Percentiles rank a stretch among this genome's conserved stretches.
These are phyloP conservation scores for Carex myosuroides DNA, from an alignment of 176 grass and related monocot genomes.

Conservation along the genomic window DNA sequence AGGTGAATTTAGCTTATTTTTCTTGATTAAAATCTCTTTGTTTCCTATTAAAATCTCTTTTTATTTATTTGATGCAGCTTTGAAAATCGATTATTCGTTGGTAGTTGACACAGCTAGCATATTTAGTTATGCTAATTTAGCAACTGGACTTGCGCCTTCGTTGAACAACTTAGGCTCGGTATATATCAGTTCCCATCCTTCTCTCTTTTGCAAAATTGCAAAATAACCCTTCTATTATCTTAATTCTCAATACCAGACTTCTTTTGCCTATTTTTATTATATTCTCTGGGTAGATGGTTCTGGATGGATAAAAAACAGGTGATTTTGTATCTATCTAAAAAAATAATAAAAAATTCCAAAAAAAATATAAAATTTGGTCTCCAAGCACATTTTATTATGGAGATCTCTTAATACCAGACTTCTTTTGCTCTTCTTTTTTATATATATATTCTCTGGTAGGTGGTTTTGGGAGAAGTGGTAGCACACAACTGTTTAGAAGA, in stretches of 20 bases:
- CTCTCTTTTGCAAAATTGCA: background rate
- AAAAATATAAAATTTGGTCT: too few relatives aligned
- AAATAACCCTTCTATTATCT: background rate
- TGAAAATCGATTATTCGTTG: conserved; percentile 64
- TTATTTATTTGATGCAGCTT: conserved; percentile 31
- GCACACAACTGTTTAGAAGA: conserved; percentile 80
- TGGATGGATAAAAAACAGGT: background rate
- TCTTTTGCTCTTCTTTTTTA: conserved; percentile 1
- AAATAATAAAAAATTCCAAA: too few relatives aligned
- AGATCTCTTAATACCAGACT: background rate
- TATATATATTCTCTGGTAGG: conserved; percentile 25
- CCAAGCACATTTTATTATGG: too few relatives aligned
- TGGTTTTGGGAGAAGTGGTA: conserved; percentile 49
- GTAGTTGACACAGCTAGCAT: conserved; percentile 78
- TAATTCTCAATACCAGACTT: background rate
- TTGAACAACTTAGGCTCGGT: conserved; percentile 78
- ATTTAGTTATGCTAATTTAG: conserved; percentile 55
- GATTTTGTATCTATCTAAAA: too few relatives aligned
- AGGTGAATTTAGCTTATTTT: background rate
- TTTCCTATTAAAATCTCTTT: background rate
- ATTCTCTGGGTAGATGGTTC: background rate
- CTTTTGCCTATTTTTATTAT: background rate
- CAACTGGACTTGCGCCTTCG: conserved; percentile 33
- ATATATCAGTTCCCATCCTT: conserved; percentile 17
- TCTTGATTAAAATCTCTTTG: background rate